These are phyloP conservation scores for Sporothrix schenckii DNA, from an alignment of 2,329 filamentous ascomycete genomes.

Conservation along the genomic window DNA sequence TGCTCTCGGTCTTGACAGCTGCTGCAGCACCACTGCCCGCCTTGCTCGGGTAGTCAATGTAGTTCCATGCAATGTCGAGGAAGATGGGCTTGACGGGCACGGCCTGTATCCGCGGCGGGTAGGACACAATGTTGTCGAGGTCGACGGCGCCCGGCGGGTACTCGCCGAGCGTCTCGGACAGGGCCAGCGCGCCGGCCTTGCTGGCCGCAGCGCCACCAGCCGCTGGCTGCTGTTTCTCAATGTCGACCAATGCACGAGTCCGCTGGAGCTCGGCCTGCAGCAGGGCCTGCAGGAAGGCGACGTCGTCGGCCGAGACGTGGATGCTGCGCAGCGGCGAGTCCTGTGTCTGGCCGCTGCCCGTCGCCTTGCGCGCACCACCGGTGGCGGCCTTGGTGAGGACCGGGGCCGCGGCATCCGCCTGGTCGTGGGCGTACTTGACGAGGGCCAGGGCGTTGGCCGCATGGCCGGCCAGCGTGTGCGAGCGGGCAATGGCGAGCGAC, in stretches of 20 bases:
- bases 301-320: slow-evolving; percentile 63
- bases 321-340: slow-evolving; percentile 63
- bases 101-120: slow-evolving; percentile 79
- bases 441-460: slow-evolving; percentile 83
- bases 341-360: neutral
- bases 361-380: slow-evolving; percentile 28
- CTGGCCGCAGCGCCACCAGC: slow-evolving; percentile 30
- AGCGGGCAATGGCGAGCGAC: slow-evolving; percentile 81
- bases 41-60: slow-evolving; percentile 84
- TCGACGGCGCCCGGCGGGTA: slow-evolving; percentile 73
- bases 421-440: slow-evolving; percentile 69
- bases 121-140: slow-evolving; percentile 78
- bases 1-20: slow-evolving; percentile 36
- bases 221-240: slow-evolving; percentile 65
- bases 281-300: slow-evolving; percentile 61
- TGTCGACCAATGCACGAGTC: slow-evolving; percentile 81
- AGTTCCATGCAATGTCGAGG: slow-evolving; percentile 96
- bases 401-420: slow-evolving; percentile 57
- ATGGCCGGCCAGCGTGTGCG: slow-evolving; percentile 73
- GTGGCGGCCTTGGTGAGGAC: slow-evolving; percentile 48
- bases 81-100: slow-evolving; percentile 95
- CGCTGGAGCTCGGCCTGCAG: slow-evolving; percentile 75
- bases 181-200: slow-evolving; percentile 44
- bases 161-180: slow-evolving; percentile 74
- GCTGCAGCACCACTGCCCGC: slow-evolving; percentile 38